phyloP scores from a whole-genome alignment of 495 filamentous ascomycete genomes.

The Aspergillus baeticus region DNA sequence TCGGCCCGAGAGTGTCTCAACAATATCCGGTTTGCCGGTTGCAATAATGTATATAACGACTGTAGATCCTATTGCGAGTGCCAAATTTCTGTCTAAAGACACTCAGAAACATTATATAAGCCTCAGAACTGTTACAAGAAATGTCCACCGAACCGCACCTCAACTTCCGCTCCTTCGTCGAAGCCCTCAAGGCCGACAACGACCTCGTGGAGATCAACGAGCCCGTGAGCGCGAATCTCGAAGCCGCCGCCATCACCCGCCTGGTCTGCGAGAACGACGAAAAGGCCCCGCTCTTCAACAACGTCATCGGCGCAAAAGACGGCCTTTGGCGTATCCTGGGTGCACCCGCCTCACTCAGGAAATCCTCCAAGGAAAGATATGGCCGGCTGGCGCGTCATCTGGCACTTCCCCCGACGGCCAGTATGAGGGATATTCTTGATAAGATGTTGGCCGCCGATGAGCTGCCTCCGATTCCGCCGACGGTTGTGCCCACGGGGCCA shows the following conservation, averaged over 20 bases:
- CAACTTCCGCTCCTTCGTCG: conserved; percentile 32
- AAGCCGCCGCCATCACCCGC: conserved; percentile 35
- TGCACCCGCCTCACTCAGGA: conserved; percentile 30
- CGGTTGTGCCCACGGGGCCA: conserved; percentile 25
- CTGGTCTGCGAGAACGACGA: conserved; percentile 34
- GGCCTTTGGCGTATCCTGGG: conserved; percentile 42
- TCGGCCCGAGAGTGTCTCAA: not conserved
- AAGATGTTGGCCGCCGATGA: conserved; percentile 27
- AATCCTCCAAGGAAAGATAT: conserved; percentile 16
- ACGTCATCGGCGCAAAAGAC: conserved; percentile 28
- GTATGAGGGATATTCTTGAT: conserved; percentile 26
- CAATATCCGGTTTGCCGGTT: not conserved
- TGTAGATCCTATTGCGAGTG: too few species aligned
- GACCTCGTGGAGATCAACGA: conserved; percentile 34
- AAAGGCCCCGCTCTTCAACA: conserved; percentile 41
- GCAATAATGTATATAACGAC: not conserved
- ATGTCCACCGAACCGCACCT: conserved; percentile 10
- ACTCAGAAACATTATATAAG: not conserved
- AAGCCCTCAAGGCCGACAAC: conserved; percentile 30
- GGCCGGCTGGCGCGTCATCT: conserved; percentile 34
- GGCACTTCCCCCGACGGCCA: conserved; percentile 27
- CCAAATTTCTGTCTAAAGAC: too few species aligned
- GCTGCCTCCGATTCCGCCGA: conserved; percentile 25
- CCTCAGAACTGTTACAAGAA: not conserved
- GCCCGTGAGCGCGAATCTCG: conserved; percentile 33